These are phyloP conservation scores for Thalassiosira profunda DNA, from an alignment of 108 stramenopile genomes.

Conservation along the genomic window DNA sequence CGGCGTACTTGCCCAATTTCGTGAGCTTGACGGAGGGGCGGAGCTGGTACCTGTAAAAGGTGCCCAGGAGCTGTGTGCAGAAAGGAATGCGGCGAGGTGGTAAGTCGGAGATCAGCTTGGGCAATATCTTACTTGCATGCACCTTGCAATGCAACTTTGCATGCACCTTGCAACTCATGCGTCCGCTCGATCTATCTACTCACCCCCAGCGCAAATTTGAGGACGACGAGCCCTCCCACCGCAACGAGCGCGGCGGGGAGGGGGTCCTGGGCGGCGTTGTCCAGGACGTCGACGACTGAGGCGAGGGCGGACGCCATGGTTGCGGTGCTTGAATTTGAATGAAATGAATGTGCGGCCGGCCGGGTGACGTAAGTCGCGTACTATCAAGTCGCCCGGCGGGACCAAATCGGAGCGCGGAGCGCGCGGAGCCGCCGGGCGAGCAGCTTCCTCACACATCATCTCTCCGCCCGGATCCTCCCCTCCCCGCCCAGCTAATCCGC, in stretches of 20 bases:
- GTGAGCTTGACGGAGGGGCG: slow-evolving; percentile 91
- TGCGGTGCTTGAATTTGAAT: too few relatives aligned
- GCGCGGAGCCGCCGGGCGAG: too few relatives aligned
- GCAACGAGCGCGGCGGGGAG: slow-evolving; percentile 37
- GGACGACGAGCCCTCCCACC: slow-evolving; percentile 20
- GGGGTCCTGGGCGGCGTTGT: slow-evolving; percentile 33
- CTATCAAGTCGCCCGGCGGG: too few relatives aligned
- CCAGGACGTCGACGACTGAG: slow-evolving; percentile 21
- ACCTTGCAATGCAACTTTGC: too few relatives aligned
- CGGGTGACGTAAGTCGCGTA: too few relatives aligned
- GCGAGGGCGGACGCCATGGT: too few relatives aligned
- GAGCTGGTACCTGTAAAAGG: slow-evolving; percentile 90
- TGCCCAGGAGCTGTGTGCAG: slow-evolving; percentile 26
- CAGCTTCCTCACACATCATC: too few relatives aligned
- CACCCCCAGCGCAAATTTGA: slow-evolving; percentile 35
- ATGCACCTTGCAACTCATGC: not conserved
- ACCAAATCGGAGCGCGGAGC: too few relatives aligned
- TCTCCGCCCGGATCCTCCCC: too few relatives aligned
- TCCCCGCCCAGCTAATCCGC: too few relatives aligned
- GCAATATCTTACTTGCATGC: too few relatives aligned
- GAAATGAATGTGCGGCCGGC: too few relatives aligned
- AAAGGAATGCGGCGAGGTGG: not conserved
- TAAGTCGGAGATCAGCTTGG: not conserved
- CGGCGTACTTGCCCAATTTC: slow-evolving; percentile 97
- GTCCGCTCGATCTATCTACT: not conserved